Evolutionary conservation across 2,329 filamentous ascomycete genomes (phyloP), one percentile per base, ranked within the genome.

Genomic region (Cordyceps javanica): DNA sequence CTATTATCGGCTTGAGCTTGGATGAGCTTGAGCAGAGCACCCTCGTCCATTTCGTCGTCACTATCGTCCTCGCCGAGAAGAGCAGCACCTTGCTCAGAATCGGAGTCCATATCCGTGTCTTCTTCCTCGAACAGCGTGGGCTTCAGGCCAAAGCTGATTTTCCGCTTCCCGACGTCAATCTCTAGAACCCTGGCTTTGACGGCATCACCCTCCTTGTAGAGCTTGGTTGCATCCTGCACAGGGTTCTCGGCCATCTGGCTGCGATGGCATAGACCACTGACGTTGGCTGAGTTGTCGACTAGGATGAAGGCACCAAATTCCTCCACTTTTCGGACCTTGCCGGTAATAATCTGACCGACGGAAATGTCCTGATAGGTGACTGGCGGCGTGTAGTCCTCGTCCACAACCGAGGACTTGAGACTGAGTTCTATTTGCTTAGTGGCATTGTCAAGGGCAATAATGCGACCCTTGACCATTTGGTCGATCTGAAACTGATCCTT

Each of bases 251-350:
- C 92, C 81, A 99, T 91, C 70, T 99, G 88, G 62, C 86, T 93
- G 61, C 89, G 85, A 71, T 99, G 94, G 70, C 93, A 97, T 10
- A 99, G 81, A 61, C 94, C 94, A 64, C 93, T 96, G 61, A 99
- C 85, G 64, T 96, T 96, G 57, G 83, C 80, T 5, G 92, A 95
- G 60, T 88, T 86, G 70, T 97, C 91, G 21, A 99, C 78, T 44
- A 95, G 83, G 64, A 99, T 89, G 70, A 99, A 99, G 5, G 93
- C 93, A 62, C 94, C 94, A 69, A 92, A 99, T 32, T 96, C 89
- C 67, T 96, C 90, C 2, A 97, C 91, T 72, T 95, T 96, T 65
- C 92, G 87, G 57, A 99, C 85, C 68, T 90, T 96, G 50, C 92
- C 94, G 13, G 90, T 96, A 34, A 99, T 82, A 32, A 91, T 76